Percentiles rank a stretch among this genome's conserved stretches.
These are phyloP conservation scores for Ramaria sp. DNA, from an alignment of 768 basidiomycete genomes.

Conservation along the genomic window DNA sequence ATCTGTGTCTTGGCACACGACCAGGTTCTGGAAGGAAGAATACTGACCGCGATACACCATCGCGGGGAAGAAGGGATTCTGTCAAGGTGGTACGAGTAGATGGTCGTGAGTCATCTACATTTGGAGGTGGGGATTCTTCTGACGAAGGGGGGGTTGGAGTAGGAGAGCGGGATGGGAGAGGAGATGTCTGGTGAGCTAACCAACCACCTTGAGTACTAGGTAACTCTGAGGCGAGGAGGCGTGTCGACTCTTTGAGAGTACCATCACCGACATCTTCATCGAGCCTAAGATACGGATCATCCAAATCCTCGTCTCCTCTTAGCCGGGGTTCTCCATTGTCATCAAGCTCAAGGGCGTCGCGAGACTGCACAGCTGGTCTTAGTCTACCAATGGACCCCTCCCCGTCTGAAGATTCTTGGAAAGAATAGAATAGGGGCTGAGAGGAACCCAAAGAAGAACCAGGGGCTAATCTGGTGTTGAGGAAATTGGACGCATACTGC, in stretches of 20 bases:
- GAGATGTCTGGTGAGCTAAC: conserved; percentile 68
- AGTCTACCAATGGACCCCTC: conserved; percentile 35
- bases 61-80: conserved; percentile 67
- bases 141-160: conserved; percentile 35
- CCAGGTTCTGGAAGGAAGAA: conserved; percentile 74
- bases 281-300: conserved; percentile 69
- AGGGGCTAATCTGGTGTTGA: conserved; percentile 44
- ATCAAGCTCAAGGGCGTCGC: conserved; percentile 46
- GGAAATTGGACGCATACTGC: conserved; percentile 66
- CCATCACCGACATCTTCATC: conserved; percentile 40
- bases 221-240: conserved; percentile 25
- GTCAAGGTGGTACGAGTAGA: conserved; percentile 38
- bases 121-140: conserved; percentile 27
- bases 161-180: conserved; percentile 34
- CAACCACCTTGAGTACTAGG: conserved; percentile 38
- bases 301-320: conserved; percentile 40
- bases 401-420: conserved; percentile 53
- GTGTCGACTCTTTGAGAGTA: conserved; percentile 25
- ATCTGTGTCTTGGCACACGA: conserved; percentile 56
- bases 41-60: conserved; percentile 52
- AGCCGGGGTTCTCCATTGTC: conserved; percentile 42
- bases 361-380: conserved; percentile 23
- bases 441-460: conserved; percentile 41
- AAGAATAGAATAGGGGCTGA: conserved; percentile 84
- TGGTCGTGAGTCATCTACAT: neutral